Evolutionary conservation across 306 rosid species (phyloP), one percentile per base, ranked within the genome.

Genomic region (Rosa lucieae): DNA sequence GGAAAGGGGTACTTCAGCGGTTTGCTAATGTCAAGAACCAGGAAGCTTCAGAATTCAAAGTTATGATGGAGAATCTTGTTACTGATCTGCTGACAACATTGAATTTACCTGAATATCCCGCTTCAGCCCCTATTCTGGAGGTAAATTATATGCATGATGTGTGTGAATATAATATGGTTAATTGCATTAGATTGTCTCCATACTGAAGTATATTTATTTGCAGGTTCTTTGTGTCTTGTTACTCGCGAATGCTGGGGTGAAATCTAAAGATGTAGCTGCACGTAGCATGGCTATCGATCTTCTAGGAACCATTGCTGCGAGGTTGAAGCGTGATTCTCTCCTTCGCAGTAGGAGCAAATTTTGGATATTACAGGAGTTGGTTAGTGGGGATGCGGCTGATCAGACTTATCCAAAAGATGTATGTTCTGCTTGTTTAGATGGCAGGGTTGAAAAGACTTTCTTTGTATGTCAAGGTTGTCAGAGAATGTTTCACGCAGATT

Each of bases 261-360:
- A 91, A 79, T 93, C 98, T 74, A 96, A 96, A 88, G 99, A 96
- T 79, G 68, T 86, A 62, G 79, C 91, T 81, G 94, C 92, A 78
- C 99, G 97, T 67, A 80, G 91, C 49, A 77, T 96, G 97, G 98
- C 99, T 3, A 96, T 96, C 67, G 99, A 96, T 75, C 87, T 96
- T 93, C 97, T 96, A 37, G 99, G 99, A 79, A 93, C 94, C 46
- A 87, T 96, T 90, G 99, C 99, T 79, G 97, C 99, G 3, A 96
- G 99, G 89, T 89, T 96, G 92, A 96, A 96, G 93, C 98, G 93
- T 40, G 99, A 96, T 86, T 91, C 99, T 75, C 79, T 87, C 52
- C 78, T 82, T 85, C 89, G 96, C 86, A 84, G 93, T 78, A 84
- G 72, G 67, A 91, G 90, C 44, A 93, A 89, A 77, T 90, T 93